Percentiles rank a stretch among this genome's conserved stretches.
These are phyloP conservation scores for Cucumis hystrix DNA, from an alignment of 306 rosid species.

Conservation along the genomic window DNA sequence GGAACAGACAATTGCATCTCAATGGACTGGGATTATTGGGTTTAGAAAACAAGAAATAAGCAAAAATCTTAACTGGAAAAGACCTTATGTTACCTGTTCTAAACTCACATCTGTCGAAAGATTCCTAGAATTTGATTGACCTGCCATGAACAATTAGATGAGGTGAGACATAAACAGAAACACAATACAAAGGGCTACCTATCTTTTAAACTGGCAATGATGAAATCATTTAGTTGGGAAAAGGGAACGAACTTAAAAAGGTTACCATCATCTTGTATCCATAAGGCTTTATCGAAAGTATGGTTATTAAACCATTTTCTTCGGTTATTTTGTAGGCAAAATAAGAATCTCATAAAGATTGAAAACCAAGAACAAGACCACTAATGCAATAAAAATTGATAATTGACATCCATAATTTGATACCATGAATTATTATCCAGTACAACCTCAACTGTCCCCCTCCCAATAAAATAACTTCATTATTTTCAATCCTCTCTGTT, in stretches of 20 bases:
- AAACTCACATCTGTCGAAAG: constrained; percentile 48
- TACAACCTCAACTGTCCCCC: background rate
- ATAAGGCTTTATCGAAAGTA: background rate
- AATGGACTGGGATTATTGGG: background rate
- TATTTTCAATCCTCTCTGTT: background rate
- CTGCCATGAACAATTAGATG: constrained; percentile 20
- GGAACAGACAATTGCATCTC: background rate
- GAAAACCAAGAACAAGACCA: background rate
- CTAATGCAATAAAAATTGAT: background rate
- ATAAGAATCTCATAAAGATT: background rate
- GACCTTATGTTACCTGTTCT: constrained; percentile 49
- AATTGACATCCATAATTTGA: background rate
- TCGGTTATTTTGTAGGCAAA: background rate
- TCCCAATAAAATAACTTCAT: background rate
- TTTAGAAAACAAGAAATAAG: background rate
- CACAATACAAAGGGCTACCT: background rate
- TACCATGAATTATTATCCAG: background rate
- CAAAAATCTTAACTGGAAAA: background rate
- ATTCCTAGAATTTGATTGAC: constrained; percentile 49
- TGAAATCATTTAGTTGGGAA: background rate
- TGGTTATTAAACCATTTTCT: background rate
- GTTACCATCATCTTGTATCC: background rate
- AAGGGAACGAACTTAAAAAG: background rate
- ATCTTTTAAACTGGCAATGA: background rate
- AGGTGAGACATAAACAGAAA: background rate